These are phyloP conservation scores for Zoysia matrella DNA, from an alignment of 202 grass and related monocot genomes.

Conservation along the genomic window DNA sequence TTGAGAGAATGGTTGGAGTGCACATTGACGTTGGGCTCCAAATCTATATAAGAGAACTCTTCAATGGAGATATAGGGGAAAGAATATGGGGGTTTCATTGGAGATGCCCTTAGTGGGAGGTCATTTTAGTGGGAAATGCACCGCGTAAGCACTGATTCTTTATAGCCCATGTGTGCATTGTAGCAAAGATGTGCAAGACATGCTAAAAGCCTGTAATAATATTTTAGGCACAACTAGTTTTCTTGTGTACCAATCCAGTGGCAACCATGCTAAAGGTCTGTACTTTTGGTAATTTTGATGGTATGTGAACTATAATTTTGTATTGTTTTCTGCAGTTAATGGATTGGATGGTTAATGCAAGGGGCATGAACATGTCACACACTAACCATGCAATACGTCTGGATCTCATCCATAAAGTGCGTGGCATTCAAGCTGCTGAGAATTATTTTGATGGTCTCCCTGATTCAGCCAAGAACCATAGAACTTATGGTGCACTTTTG, in stretches of 20 bases:
- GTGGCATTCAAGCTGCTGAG: conserved; percentile 65
- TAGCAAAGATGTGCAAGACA: background rate
- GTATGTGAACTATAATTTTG: conserved; percentile 22
- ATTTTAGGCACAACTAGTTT: no score
- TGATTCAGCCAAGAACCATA: conserved; percentile 56
- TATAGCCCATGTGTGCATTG: background rate
- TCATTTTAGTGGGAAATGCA: background rate
- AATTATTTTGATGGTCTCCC: conserved; percentile 68
- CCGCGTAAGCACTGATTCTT: background rate
- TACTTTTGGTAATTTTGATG: conserved; percentile 22
- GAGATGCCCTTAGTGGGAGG: background rate
- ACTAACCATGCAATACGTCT: conserved; percentile 76
- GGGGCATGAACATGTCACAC: conserved; percentile 64
- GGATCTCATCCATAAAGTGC: conserved; percentile 66
- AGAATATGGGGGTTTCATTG: no score
- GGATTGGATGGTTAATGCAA: conserved; percentile 76
- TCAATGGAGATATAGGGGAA: no score
- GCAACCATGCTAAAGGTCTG: background rate
- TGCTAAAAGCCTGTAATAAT: no score
- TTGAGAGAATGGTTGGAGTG: no score
- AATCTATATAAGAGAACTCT: no score
- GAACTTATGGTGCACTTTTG: conserved; percentile 75
- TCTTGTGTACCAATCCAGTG: no score
- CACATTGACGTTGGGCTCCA: no score
- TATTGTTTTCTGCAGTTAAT: conserved; percentile 51